A percentile compares a stretch with the other conserved stretches of the same genome.
phyloP scores from a whole-genome alignment of 441 rosid species.

The Gossypium trilobum region DNA sequence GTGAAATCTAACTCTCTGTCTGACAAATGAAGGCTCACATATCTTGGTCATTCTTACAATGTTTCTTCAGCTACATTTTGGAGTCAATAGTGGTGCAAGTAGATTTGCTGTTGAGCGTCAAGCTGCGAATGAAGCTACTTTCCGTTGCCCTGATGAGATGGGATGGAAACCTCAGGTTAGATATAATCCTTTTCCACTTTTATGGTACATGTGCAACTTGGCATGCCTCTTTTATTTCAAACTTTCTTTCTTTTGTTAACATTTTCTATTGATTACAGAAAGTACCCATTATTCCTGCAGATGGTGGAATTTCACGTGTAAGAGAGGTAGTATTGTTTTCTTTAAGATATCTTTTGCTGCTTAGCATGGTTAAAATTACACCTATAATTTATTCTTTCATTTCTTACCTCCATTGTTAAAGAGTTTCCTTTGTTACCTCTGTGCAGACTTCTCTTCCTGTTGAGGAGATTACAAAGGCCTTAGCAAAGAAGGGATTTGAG shows the following conservation, averaged over 20 bases:
- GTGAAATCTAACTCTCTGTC: background rate
- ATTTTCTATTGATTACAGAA: slow-evolving; percentile 42
- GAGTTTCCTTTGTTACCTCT: background rate
- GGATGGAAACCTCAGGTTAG: slow-evolving; percentile 98
- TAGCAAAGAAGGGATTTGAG: slow-evolving; percentile 63
- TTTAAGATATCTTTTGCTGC: background rate
- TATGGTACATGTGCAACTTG: background rate
- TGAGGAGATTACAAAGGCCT: slow-evolving; percentile 49
- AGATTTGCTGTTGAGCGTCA: slow-evolving; percentile 78
- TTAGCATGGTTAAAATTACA: background rate
- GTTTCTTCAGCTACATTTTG: slow-evolving; percentile 67
- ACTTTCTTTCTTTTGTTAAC: slow-evolving; percentile 3
- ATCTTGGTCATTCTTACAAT: background rate
- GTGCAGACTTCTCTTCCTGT: slow-evolving; percentile 72
- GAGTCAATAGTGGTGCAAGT: slow-evolving; percentile 88
- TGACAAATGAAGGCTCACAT: background rate
- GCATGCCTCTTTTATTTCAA: background rate
- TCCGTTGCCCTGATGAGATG: slow-evolving; percentile 91
- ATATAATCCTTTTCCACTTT: slow-evolving; percentile 5
- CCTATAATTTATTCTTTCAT: background rate
- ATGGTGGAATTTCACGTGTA: slow-evolving; percentile 58
- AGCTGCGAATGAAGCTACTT: slow-evolving; percentile 95
- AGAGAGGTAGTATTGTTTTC: slow-evolving; percentile 47
- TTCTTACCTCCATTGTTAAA: background rate
- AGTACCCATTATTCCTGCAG: slow-evolving; percentile 64